Evolutionary conservation across 306 rosid genomes (phyloP).

Genomic region (Prinsepia uniflora): DNA sequence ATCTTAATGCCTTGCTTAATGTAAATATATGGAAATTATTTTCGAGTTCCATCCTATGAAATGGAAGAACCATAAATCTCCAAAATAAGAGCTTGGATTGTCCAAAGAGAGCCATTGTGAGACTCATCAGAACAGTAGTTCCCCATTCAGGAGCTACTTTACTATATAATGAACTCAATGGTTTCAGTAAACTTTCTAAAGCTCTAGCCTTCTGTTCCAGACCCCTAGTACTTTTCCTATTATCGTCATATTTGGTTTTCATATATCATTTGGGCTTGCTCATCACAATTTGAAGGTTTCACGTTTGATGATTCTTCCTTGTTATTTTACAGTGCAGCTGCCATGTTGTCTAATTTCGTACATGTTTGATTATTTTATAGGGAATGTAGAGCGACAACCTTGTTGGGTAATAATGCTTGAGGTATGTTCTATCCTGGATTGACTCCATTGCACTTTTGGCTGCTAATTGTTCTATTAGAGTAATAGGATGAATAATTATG

Average conservation of each 20-base stretch:
- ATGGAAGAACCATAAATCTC: no score
- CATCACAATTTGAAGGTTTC: background rate
- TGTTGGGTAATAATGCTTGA: conserved; percentile 99
- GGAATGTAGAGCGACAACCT: conserved; percentile 70
- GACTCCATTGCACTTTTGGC: conserved; percentile 15
- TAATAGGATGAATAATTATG: background rate
- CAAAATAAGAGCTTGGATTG: no score
- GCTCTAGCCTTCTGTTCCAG: background rate
- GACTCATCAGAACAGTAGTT: background rate
- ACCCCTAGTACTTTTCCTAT: background rate
- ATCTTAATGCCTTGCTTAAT: no score
- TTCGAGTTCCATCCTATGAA: no score
- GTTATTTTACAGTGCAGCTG: conserved; percentile 2
- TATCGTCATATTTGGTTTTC: background rate
- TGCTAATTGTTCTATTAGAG: background rate
- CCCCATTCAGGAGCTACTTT: background rate
- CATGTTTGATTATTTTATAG: conserved; percentile 37
- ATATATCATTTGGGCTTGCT: background rate
- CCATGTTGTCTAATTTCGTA: conserved; percentile 4
- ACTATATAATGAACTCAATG: background rate
- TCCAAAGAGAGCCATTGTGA: background rate
- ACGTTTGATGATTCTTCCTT: background rate
- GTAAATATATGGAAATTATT: no score
- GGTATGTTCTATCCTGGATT: conserved; percentile 46
- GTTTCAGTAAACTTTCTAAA: conserved; percentile 4